Conservation (phyloP, 1,284 basidiomycete genomes). For the Athelia sp. region DNA sequence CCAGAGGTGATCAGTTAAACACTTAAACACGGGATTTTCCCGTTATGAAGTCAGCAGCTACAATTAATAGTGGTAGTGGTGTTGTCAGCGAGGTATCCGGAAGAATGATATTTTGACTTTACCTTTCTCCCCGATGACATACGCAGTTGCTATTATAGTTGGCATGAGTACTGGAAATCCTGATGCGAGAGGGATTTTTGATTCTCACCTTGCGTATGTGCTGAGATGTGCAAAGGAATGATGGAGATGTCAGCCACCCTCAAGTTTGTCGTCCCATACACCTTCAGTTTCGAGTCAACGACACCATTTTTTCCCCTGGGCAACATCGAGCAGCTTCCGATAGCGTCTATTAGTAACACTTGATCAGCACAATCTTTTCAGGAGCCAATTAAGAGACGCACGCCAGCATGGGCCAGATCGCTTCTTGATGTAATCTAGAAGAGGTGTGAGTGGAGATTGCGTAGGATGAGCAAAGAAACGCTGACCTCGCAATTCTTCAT, state of each 20-base stretch:
- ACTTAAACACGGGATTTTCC: no score
- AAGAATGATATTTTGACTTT: neutral
- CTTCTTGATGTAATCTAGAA: slow-evolving; percentile 13
- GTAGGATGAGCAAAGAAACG: neutral
- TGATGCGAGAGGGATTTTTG: neutral
- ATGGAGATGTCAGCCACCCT: slow-evolving; percentile 38
- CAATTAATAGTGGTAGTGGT: no score
- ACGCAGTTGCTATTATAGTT: slow-evolving; percentile 11
- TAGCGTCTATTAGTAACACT: slow-evolving; percentile 13
- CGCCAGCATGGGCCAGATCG: slow-evolving; percentile 8
- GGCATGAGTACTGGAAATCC: neutral
- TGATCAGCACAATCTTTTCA: neutral
- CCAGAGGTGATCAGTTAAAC: no score
- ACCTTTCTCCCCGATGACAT: slow-evolving; percentile 9
- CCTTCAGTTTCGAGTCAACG: slow-evolving; percentile 45
- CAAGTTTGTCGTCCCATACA: slow-evolving; percentile 41
- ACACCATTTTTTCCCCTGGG: slow-evolving; percentile 50
- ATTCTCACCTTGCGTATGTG: slow-evolving; percentile 25
- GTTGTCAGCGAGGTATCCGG: no score
- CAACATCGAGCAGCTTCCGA: slow-evolving; percentile 43
- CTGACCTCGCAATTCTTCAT: slow-evolving; percentile 12
- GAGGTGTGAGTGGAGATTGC: neutral
- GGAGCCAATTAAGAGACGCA: neutral
- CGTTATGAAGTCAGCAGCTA: no score
- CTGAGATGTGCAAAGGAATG: slow-evolving; percentile 29